A percentile compares a stretch with the other conserved stretches of the same genome.
These are phyloP conservation scores for Bifiguratus adelaidae DNA, from an alignment of 192 early-diverging fungal genomes.

Conservation along the genomic window DNA sequence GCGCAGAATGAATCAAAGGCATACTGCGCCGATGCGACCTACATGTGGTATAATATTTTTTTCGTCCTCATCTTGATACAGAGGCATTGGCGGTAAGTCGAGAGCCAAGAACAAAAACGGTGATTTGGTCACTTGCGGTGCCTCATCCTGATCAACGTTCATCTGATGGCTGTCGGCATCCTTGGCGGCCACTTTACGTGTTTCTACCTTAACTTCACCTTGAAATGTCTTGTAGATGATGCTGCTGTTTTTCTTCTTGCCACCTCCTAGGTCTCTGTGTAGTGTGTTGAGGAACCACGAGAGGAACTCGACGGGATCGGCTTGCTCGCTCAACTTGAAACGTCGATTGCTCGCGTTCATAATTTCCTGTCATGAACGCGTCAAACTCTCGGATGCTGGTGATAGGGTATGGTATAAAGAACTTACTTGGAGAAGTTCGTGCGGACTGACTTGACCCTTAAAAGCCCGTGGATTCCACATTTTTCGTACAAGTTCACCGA, in stretches of 20 bases:
- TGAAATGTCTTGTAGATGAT: conserved; percentile 55
- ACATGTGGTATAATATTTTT: conserved; percentile 88
- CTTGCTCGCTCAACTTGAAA: conserved; percentile 70
- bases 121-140: no score
- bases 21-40: no score
- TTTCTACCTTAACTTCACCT: conserved; percentile 70
- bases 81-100: conserved; percentile 82
- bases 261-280: conserved; percentile 78
- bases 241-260: conserved; percentile 60
- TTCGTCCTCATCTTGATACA: conserved; percentile 80
- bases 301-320: conserved; percentile 80
- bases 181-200: conserved; percentile 44
- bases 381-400: neutral
- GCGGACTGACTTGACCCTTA: conserved; percentile 91
- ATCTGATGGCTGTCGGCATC: no score
- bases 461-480: conserved; percentile 90
- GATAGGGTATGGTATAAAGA: neutral
- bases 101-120: conserved; percentile 85
- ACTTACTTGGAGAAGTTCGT: conserved; percentile 80
- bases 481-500: conserved; percentile 72
- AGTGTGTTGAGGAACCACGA: conserved; percentile 89
- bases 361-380: conserved; percentile 46
- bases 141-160: no score
- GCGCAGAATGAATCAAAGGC: neutral
- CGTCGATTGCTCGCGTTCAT: conserved; percentile 65